Percentiles rank a stretch among this genome's conserved stretches.
These are phyloP conservation scores for Plectosphaerella plurivora DNA, from an alignment of 2,329 filamentous ascomycete species.

Conservation along the genomic window DNA sequence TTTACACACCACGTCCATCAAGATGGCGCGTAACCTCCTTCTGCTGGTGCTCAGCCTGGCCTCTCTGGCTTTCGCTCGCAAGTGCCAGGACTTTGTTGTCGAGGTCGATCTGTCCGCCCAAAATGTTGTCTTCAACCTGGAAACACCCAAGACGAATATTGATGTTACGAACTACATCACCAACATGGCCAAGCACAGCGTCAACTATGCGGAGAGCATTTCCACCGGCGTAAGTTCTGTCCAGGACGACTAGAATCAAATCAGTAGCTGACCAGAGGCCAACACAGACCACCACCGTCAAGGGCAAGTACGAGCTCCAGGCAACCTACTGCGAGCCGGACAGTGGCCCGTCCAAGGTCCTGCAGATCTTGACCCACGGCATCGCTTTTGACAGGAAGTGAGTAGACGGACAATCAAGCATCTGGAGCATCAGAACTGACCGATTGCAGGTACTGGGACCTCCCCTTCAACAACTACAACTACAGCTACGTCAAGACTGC, in stretches of 20 bases:
- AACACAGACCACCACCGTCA: slow-evolving; percentile 41
- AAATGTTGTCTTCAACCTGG: slow-evolving; percentile 47
- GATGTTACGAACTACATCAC: slow-evolving; percentile 54
- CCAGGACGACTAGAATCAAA: neutral
- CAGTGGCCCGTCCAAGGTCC: slow-evolving; percentile 26
- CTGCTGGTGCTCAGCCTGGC: slow-evolving; percentile 17
- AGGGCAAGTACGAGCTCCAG: slow-evolving; percentile 51
- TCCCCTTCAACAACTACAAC: slow-evolving; percentile 50
- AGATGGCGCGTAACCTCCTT: slow-evolving; percentile 17
- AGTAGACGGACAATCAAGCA: neutral
- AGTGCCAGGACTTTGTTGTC: slow-evolving; percentile 47
- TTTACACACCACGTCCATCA: neutral
- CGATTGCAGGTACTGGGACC: slow-evolving; percentile 54
- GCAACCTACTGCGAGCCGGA: slow-evolving; percentile 59
- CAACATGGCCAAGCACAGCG: slow-evolving; percentile 40
- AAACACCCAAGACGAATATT: slow-evolving; percentile 44
- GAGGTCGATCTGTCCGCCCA: slow-evolving; percentile 49
- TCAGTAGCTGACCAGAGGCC: neutral
- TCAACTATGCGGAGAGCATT: slow-evolving; percentile 40
- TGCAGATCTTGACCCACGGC: slow-evolving; percentile 38
- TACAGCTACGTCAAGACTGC: slow-evolving; percentile 59
- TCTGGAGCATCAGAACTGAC: neutral
- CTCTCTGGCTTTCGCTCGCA: slow-evolving; percentile 24
- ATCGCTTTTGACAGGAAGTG: slow-evolving; percentile 27
- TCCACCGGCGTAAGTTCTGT: slow-evolving; percentile 35